phyloP scores from a whole-genome alignment of 2,329 filamentous ascomycete genomes.

The Remersonia thermophila region DNA sequence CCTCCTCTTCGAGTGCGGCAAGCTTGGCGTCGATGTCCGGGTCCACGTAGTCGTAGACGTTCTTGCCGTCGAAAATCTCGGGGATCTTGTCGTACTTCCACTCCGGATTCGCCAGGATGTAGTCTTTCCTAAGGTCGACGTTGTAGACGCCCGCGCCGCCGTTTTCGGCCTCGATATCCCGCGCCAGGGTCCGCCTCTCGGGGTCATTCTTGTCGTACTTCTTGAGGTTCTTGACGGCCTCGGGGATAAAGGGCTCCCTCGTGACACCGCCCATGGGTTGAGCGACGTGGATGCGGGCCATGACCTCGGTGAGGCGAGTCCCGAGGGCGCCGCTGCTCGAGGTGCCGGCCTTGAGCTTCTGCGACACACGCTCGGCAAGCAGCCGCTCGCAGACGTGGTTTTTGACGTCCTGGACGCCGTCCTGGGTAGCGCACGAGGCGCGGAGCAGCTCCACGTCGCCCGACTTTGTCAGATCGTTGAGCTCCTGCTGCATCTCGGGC shows the following conservation, averaged over 20 bases:
- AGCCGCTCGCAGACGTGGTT: constrained; percentile 89
- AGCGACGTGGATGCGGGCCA: constrained; percentile 94
- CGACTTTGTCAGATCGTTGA: constrained; percentile 70
- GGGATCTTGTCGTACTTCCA: constrained; percentile 97
- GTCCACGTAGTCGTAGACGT: constrained; percentile 94
- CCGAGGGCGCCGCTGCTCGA: constrained; percentile 63
- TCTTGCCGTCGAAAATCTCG: constrained; percentile 88
- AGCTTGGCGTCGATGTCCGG: constrained; percentile 93
- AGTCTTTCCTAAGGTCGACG: constrained; percentile 81
- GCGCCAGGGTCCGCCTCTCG: constrained; percentile 66
- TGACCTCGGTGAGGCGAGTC: constrained; percentile 75
- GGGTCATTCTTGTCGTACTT: constrained; percentile 89
- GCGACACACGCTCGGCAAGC: constrained; percentile 81
- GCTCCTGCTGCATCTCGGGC: constrained; percentile 59
- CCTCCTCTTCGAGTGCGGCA: constrained; percentile 83
- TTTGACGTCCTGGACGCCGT: constrained; percentile 89
- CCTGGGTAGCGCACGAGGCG: constrained; percentile 86
- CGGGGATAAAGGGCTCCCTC: constrained; percentile 77
- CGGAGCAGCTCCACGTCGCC: constrained; percentile 88
- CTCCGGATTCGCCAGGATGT: constrained; percentile 72
- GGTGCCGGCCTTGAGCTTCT: constrained; percentile 91
- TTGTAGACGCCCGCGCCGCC: constrained; percentile 95
- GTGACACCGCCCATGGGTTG: constrained; percentile 71
- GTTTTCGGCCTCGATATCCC: constrained; percentile 81
- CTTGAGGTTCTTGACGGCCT: constrained; percentile 64